Conservation (phyloP, 805 yeast genomes). For the Starmerella tilneyi region DNA sequence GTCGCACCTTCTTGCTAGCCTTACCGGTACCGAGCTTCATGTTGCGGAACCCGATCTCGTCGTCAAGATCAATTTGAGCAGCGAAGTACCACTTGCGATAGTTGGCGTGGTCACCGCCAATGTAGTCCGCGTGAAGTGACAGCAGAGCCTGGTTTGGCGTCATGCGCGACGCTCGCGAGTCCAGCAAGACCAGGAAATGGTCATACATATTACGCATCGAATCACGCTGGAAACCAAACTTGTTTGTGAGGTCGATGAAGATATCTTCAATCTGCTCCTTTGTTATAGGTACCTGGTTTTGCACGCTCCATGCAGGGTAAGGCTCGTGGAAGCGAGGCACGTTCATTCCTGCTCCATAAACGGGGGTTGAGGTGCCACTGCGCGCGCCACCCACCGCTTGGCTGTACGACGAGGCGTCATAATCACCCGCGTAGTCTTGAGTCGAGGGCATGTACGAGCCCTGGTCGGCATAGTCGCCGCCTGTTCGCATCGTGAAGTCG, state of each 20-base stretch:
- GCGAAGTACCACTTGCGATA: constrained; percentile 89
- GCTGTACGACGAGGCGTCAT: constrained; percentile 27
- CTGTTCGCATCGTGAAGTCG: constrained; percentile 38
- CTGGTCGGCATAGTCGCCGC: constrained; percentile 34
- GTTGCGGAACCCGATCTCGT: constrained; percentile 47
- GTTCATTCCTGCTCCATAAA: constrained; percentile 52
- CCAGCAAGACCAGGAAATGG: constrained; percentile 67
- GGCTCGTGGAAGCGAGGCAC: constrained; percentile 55
- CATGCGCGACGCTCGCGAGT: constrained; percentile 77
- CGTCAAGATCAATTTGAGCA: constrained; percentile 69
- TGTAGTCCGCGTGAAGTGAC: constrained; percentile 78
- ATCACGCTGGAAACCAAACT: constrained; percentile 79
- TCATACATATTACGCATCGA: constrained; percentile 72
- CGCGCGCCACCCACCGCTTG: constrained; percentile 40
- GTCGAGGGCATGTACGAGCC: constrained; percentile 26
- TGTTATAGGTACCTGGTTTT: constrained; percentile 69
- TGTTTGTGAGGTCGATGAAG: constrained; percentile 46
- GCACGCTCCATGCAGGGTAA: constrained; percentile 98
- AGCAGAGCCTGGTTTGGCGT: constrained; percentile 58
- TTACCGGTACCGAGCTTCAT: constrained; percentile 44
- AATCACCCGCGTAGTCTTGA: constrained; percentile 28
- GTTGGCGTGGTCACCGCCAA: constrained; percentile 82
- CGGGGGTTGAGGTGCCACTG: constrained; percentile 90
- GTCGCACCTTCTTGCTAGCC: constrained; percentile 41
- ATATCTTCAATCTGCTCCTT: constrained; percentile 51